A percentile compares a stretch with the other conserved stretches of the same genome.
These are phyloP conservation scores for Mucor plumbeus DNA, from an alignment of 371 early-diverging fungal genomes.

Conservation along the genomic window DNA sequence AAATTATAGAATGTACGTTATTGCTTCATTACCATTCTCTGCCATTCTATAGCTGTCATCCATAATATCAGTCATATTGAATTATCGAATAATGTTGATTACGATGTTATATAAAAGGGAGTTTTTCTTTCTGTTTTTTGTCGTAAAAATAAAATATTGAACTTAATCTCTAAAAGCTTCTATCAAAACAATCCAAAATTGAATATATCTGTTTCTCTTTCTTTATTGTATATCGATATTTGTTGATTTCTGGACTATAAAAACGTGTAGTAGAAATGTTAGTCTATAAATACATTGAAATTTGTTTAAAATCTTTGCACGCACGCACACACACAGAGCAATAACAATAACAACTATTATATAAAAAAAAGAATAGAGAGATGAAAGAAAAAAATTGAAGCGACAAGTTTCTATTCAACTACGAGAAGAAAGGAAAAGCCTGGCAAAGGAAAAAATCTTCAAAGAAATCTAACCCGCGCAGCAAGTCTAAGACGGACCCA, in stretches of 20 bases:
- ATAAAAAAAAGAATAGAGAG: background rate
- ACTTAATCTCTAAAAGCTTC: background rate
- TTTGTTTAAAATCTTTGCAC: background rate
- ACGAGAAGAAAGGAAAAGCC: constrained; percentile 8
- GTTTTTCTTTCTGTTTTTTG: background rate
- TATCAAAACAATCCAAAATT: too few relatives aligned
- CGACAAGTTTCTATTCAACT: background rate
- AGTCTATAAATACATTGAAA: background rate
- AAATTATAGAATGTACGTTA: background rate
- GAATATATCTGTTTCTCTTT: too few relatives aligned
- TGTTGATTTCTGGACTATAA: background rate
- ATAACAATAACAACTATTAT: background rate
- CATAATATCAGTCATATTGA: constrained; percentile 43
- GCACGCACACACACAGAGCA: background rate
- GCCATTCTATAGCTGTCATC: constrained; percentile 52
- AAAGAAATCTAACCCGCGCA: constrained; percentile 10
- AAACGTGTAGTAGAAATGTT: constrained; percentile 7
- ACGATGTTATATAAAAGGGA: background rate
- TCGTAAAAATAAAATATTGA: background rate
- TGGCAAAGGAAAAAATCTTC: constrained; percentile 7
- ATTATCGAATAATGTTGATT: background rate
- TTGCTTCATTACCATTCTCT: constrained; percentile 39
- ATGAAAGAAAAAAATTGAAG: background rate
- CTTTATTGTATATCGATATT: background rate
- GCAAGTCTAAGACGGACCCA: background rate